A percentile compares a stretch with the other conserved stretches of the same genome.
Conservation (phyloP, 345 rosid species). For the Odontarrhena argentea region DNA sequence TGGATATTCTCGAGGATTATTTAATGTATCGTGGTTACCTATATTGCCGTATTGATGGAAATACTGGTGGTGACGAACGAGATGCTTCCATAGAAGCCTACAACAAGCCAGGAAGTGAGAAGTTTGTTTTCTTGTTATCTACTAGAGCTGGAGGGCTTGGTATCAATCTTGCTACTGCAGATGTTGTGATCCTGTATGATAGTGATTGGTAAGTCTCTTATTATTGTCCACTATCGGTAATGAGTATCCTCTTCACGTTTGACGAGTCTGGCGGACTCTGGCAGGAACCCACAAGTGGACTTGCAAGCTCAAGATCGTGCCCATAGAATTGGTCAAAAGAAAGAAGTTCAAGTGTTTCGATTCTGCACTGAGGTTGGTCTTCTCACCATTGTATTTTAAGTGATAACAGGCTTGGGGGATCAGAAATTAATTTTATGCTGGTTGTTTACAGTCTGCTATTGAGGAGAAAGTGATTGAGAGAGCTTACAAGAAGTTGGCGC, state of each 20-base stretch:
- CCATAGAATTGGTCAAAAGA: conserved; percentile 98
- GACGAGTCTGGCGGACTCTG: conserved; percentile 39
- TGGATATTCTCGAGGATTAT: conserved; percentile 98
- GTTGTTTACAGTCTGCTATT: conserved; percentile 78
- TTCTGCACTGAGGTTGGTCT: conserved; percentile 90
- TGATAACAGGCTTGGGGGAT: neutral
- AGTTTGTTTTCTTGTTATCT: conserved; percentile 92
- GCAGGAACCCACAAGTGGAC: conserved; percentile 99
- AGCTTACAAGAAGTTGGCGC: conserved; percentile 97
- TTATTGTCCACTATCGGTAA: conserved; percentile 12
- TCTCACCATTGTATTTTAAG: conserved; percentile 13
- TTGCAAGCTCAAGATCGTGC: conserved; percentile 99
- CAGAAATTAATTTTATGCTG: conserved; percentile 18
- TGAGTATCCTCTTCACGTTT: conserved; percentile 17
- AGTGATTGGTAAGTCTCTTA: conserved; percentile 81
- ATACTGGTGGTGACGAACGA: conserved; percentile 99
- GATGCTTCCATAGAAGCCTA: conserved; percentile 97
- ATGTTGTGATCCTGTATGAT: conserved; percentile 98
- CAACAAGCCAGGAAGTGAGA: conserved; percentile 98
- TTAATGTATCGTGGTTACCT: conserved; percentile 84
- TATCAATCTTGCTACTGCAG: conserved; percentile 99
- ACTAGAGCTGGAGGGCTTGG: conserved; percentile 99
- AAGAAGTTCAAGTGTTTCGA: conserved; percentile 99
- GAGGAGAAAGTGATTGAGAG: conserved; percentile 99
- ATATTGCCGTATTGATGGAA: conserved; percentile 99